These are phyloP conservation scores for Clonostachys rhizophaga DNA, from an alignment of 2,329 filamentous ascomycete genomes.

Conservation along the genomic window DNA sequence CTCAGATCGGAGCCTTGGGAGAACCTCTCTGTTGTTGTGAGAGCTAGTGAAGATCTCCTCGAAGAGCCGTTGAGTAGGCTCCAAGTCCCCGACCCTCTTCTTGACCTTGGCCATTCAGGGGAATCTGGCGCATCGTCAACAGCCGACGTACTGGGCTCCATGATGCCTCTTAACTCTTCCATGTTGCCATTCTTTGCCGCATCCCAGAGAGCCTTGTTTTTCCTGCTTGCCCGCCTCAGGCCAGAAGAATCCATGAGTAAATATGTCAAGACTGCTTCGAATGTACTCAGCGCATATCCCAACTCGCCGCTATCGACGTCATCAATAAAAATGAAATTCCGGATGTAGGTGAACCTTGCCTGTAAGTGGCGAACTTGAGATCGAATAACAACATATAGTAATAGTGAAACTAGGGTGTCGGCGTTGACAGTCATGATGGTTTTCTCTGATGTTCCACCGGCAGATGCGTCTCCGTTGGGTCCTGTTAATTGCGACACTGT, in stretches of 20 bases:
- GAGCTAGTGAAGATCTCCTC: conserved; percentile 32
- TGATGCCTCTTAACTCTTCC: conserved; percentile 68
- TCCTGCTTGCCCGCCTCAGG: conserved; percentile 76
- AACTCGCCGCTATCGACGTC: conserved; percentile 96
- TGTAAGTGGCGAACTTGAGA: conserved; percentile 85
- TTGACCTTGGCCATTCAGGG: conserved; percentile 28
- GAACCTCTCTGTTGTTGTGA: conserved; percentile 42
- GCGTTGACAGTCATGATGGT: conserved; percentile 65
- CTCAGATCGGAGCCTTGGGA: conserved; percentile 58
- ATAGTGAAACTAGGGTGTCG: conserved; percentile 85
- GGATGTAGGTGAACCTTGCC: conserved; percentile 87
- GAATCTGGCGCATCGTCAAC: conserved; percentile 38
- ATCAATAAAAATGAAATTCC: conserved; percentile 95
- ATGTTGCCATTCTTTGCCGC: conserved; percentile 75
- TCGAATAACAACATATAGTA: conserved; percentile 88
- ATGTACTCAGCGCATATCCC: conserved; percentile 92
- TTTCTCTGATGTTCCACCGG: conserved; percentile 40
- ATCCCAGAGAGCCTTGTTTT: conserved; percentile 86
- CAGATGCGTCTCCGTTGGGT: conserved; percentile 32
- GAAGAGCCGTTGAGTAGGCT: conserved; percentile 40
- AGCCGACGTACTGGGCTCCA: conserved; percentile 63
- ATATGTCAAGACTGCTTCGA: conserved; percentile 90
- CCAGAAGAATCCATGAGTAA: conserved; percentile 77
- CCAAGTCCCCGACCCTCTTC: conserved; percentile 41
- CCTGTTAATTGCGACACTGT: conserved; percentile 67